These are phyloP conservation scores for Penicillium sp. DNA, from an alignment of 2,329 filamentous ascomycete species.

Conservation along the genomic window DNA sequence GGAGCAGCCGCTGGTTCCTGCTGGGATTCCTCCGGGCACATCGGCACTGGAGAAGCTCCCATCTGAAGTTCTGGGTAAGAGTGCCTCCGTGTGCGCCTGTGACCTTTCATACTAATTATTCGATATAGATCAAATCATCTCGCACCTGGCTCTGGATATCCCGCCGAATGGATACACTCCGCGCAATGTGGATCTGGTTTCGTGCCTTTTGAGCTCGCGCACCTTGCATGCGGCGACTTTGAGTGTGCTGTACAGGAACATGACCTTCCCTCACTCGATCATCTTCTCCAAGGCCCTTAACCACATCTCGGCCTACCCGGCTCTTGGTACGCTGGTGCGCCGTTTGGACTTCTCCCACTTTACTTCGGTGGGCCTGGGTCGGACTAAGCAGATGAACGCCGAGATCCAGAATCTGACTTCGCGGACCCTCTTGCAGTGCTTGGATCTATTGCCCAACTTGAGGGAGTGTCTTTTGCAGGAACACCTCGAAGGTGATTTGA, in stretches of 20 bases:
- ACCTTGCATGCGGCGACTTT: slow-evolving; percentile 71
- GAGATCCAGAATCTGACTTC: slow-evolving; percentile 75
- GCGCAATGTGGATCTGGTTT: slow-evolving; percentile 76
- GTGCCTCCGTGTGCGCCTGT: neutral
- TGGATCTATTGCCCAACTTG: slow-evolving; percentile 70
- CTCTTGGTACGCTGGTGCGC: slow-evolving; percentile 72
- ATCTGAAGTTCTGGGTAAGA: slow-evolving; percentile 68
- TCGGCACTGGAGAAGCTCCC: slow-evolving; percentile 68
- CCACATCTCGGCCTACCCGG: slow-evolving; percentile 65
- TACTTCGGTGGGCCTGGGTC: slow-evolving; percentile 75
- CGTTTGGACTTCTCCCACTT: slow-evolving; percentile 84
- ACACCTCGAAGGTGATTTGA: slow-evolving; percentile 75
- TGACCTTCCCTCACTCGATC: slow-evolving; percentile 78
- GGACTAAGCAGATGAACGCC: slow-evolving; percentile 70
- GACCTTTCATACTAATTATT: neutral
- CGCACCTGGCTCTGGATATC: slow-evolving; percentile 70
- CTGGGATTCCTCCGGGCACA: slow-evolving; percentile 28
- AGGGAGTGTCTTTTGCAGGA: slow-evolving; percentile 79
- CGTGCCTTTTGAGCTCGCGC: slow-evolving; percentile 73
- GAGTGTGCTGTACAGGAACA: slow-evolving; percentile 72
- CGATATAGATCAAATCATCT: slow-evolving; percentile 67
- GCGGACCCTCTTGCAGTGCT: slow-evolving; percentile 68
- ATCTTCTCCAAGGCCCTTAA: slow-evolving; percentile 80
- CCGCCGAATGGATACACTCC: slow-evolving; percentile 73
- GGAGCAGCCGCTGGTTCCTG: slow-evolving; percentile 18